Conservation (phyloP, 176 grass and related monocot species). For the Poa pratensis region DNA sequence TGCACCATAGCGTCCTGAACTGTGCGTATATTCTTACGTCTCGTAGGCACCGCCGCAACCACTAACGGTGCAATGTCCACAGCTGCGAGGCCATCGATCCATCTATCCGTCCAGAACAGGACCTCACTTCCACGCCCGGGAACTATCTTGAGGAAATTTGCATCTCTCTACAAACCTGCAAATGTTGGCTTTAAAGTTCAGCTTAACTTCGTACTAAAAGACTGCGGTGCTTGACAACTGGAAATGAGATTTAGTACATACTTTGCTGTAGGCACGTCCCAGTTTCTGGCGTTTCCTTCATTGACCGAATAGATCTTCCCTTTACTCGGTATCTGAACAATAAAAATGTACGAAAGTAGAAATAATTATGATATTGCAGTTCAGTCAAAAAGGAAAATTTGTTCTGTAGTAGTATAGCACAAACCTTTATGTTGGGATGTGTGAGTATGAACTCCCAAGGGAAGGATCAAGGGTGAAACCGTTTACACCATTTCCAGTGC, state of each 20-base stretch:
- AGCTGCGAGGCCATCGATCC: no score
- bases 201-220: conserved; percentile 9
- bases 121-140: no score
- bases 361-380: no score
- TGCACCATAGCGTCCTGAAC: no score
- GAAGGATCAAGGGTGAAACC: conserved; percentile 84
- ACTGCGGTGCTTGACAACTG: neutral
- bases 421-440: conserved; percentile 78
- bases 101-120: no score
- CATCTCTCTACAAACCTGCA: conserved; percentile 90
- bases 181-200: conserved; percentile 27
- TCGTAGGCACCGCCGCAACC: no score
- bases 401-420: neutral
- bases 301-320: conserved; percentile 97
- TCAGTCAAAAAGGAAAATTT: neutral
- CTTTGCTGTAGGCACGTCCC: conserved; percentile 83
- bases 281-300: conserved; percentile 96
- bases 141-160: conserved; percentile 81
- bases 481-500: conserved; percentile 79
- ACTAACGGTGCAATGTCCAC: no score
- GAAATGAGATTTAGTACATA: conserved; percentile 28
- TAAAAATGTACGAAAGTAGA: neutral
- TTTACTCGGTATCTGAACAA: conserved; percentile 73
- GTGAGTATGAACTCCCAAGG: conserved; percentile 83
- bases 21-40: no score